A percentile compares a stretch with the other conserved stretches of the same genome.
Evolutionary conservation across 73 alveolate species (phyloP).

Genomic region (Paramecium sexaurelia): DNA sequence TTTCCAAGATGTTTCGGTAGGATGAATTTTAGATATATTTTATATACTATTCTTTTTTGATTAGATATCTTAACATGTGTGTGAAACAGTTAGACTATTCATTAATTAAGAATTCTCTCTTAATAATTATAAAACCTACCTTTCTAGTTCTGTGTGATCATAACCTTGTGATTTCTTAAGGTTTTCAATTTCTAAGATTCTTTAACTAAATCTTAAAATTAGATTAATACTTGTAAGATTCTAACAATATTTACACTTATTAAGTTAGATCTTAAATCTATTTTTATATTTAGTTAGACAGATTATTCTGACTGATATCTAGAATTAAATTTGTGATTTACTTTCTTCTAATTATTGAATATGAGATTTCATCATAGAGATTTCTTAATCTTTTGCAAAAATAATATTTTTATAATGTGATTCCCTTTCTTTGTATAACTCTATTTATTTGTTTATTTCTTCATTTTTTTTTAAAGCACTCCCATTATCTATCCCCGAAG

Average conservation of each 20-base stretch:
- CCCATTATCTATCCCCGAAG: not conserved
- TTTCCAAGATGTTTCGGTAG: not conserved
- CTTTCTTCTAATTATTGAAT: not conserved
- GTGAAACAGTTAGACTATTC: constrained; percentile 4
- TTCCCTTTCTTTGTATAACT: not conserved
- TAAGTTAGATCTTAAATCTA: not conserved
- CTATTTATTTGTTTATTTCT: not conserved
- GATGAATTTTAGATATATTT: not conserved
- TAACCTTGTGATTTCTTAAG: not conserved
- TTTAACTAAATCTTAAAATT: not conserved
- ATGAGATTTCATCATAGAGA: not conserved
- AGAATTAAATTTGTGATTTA: not conserved
- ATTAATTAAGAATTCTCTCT: constrained; percentile 22
- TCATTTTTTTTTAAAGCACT: not conserved
- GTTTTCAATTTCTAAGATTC: not conserved
- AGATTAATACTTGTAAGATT: not conserved
- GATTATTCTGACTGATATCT: not conserved
- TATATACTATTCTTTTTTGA: not conserved
- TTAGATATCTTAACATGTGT: not conserved
- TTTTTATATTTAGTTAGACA: not conserved
- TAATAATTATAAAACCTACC: not conserved
- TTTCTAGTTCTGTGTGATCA: constrained; percentile 11
- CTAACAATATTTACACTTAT: not conserved
- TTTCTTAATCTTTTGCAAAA: not conserved
- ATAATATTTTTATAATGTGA: not conserved